Evolutionary conservation across 2,329 filamentous ascomycete genomes (phyloP), one percentile per base, ranked within the genome.

Genomic region (Xylariaceae sp.): DNA sequence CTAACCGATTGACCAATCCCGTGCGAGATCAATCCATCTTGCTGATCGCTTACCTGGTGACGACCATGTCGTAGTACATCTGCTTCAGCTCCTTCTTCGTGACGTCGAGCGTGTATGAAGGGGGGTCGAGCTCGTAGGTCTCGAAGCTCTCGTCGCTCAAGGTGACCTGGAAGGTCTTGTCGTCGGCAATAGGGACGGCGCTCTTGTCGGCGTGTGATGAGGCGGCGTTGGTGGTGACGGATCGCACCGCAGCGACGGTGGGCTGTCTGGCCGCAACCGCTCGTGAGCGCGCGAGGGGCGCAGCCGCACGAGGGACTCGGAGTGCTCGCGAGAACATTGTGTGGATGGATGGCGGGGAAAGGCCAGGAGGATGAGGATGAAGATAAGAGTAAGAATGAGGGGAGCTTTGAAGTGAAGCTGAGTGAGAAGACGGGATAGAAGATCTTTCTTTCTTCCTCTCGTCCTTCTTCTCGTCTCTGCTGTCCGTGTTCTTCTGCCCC

Each of bases 141-240:
- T 99, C 94, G 81, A 97, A 99, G 81, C 90, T 93, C 88, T 97
- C 93, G 76, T 97, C 91, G 76, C 91, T 96, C 76, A 99, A 88
- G 73, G 86, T 88, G 75, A 99, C 86, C 72, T 88, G 85, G 82
- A 99, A 97, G 67, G 87, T 86, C 83, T 96, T 89, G 73, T 97
- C 91, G 76, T 97, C 92, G 60, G 67, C 62, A 57, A 68, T 61
- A 60, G 81, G 80, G 66, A 83, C 79, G 65, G 85, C 81, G 72
- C 81, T 82, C 81, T 89, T 90, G 76, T 93, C 90, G 71, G 92
- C 87, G 76, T 95, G 90, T 71, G 92, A 87, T 71, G 89, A 93
- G 68, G 94, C 94, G 67, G 94, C 94, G 78, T 97, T 88, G 68
- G 94, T 97, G 69, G 94, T 99, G 73, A 99, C 94, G 69, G 85